A percentile compares a stretch with the other conserved stretches of the same genome.
phyloP scores from a whole-genome alignment of 2,329 filamentous ascomycete species.

The Thelonectria blattea region DNA sequence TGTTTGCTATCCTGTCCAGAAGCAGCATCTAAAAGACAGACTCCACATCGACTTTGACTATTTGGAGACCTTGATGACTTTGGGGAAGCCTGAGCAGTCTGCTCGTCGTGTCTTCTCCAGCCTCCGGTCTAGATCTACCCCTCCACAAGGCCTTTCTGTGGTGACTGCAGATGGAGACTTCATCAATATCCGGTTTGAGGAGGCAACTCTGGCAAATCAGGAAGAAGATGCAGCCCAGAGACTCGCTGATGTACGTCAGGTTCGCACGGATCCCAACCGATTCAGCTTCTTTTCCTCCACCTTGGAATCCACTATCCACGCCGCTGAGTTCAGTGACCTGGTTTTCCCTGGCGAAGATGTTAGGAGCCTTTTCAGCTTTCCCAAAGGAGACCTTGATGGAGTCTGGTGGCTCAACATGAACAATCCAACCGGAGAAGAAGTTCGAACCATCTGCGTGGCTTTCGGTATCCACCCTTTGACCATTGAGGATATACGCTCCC shows the following conservation, averaged over 20 bases:
- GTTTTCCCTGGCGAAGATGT: conserved; percentile 89
- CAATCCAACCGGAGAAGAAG: conserved; percentile 86
- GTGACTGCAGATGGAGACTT: no score
- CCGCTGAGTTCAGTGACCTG: conserved; percentile 84
- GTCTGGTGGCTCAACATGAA: conserved; percentile 99
- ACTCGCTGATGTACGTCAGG: conserved; percentile 46
- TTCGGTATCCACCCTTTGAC: no score
- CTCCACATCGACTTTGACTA: conserved; percentile 92
- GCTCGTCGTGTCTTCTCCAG: no score
- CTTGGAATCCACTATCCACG: conserved; percentile 91
- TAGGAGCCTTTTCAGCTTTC: conserved; percentile 79
- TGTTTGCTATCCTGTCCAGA: conserved; percentile 84
- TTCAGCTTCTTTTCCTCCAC: conserved; percentile 98
- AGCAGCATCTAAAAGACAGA: conserved; percentile 70
- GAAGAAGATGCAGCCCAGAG: conserved; percentile 8
- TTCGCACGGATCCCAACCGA: conserved; percentile 68
- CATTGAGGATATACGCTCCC: conserved; percentile 94
- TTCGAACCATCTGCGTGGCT: conserved; percentile 82
- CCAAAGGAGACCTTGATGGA: conserved; percentile 70
- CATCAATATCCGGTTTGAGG: no score
- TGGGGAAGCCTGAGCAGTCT: conserved; percentile 54
- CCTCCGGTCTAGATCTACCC: no score
- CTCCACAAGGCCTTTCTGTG: no score
- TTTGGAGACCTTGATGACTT: conserved; percentile 79
- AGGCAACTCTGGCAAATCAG: no score